Conservation (phyloP, 371 early-diverging fungal genomes). For the Smittium culicis region DNA sequence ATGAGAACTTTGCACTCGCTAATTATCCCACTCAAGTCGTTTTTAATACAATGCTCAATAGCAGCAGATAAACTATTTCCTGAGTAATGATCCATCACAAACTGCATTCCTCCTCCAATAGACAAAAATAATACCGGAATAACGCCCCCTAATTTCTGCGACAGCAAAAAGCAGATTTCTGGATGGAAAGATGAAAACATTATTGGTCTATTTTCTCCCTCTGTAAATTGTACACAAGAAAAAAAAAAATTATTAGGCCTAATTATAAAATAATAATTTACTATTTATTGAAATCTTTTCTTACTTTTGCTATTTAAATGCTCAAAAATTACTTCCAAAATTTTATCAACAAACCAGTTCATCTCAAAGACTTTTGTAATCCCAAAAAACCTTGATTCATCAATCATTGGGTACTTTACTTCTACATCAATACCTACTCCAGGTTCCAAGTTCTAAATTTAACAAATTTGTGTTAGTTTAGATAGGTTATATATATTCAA, state of each 20-base stretch:
- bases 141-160: slow-evolving; percentile 58
- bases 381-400: slow-evolving; percentile 65
- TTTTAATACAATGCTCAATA: slow-evolving; percentile 61
- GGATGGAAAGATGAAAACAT: slow-evolving; percentile 92
- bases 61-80: slow-evolving; percentile 75
- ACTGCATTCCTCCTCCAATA: slow-evolving; percentile 54
- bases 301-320: slow-evolving; percentile 4
- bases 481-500: no score
- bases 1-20: slow-evolving; percentile 60
- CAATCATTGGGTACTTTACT: slow-evolving; percentile 87
- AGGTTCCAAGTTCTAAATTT: neutral
- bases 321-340: slow-evolving; percentile 52
- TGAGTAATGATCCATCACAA: slow-evolving; percentile 55
- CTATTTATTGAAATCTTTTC: neutral
- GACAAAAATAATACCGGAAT: slow-evolving; percentile 87
- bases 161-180: slow-evolving; percentile 66
- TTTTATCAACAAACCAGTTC: slow-evolving; percentile 74
- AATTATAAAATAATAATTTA: neutral
- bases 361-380: slow-evolving; percentile 49
- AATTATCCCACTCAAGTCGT: slow-evolving; percentile 70
- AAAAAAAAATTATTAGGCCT: neutral
- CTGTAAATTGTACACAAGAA: neutral
- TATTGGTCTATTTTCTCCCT: slow-evolving; percentile 42
- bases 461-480: no score
- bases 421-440: slow-evolving; percentile 88